Base-by-base conservation (phyloP, 2,329 filamentous ascomycete species). In the Emergomyces orientalis region DNA sequence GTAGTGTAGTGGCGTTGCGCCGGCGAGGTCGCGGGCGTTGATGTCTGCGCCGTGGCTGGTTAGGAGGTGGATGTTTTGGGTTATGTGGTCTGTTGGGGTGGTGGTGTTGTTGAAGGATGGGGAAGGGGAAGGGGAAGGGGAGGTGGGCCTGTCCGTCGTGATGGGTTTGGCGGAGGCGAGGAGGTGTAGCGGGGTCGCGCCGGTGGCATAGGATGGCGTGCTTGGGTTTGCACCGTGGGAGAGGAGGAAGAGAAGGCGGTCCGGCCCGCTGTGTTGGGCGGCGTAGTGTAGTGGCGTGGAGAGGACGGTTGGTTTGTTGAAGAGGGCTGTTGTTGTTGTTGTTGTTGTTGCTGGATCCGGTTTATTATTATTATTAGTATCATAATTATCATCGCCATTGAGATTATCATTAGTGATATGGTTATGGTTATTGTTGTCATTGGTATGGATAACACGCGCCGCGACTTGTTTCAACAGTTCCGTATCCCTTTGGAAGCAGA, bases 251-350 rank as follows among this genome's bases (percentile, higher is more conserved):
- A 30, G 22, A 2, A 58, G 34, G 5, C 56, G 37, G 39, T 58
- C 56, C 5, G 37, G 37, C 7, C 39, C 56, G 39, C 56, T 43
- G 56, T 43, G 39, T 45, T 58, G 30, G 22, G 56, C 56, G 22
- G 56, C 56, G 56, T 58, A 58, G 37, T 58, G 56, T 4, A 58
- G 56, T 14, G 56, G 56, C 4, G 56, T 58, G 56, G 56, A 43
- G 56, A 58, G 56, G 56, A 58, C 41, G 56, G 56, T 58, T 9
- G 37, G 56, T 32, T 58, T 58, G 34, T 58, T 58, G 39, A 58
- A 58, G 11, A 56, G 52, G 52, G 19, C 52, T 37, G 52, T 25
- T n/a, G 49, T 52, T 32, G 49, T 5, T 19, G 49, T n/a, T n/a
- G n/a, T n/a, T n/a, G n/a, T n/a, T n/a, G 49, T 52, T 32, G 49